Percentiles rank a stretch among this genome's conserved stretches.
Evolutionary conservation across 805 yeast genomes (phyloP).

Genomic region (Wickerhamiella galacta): DNA sequence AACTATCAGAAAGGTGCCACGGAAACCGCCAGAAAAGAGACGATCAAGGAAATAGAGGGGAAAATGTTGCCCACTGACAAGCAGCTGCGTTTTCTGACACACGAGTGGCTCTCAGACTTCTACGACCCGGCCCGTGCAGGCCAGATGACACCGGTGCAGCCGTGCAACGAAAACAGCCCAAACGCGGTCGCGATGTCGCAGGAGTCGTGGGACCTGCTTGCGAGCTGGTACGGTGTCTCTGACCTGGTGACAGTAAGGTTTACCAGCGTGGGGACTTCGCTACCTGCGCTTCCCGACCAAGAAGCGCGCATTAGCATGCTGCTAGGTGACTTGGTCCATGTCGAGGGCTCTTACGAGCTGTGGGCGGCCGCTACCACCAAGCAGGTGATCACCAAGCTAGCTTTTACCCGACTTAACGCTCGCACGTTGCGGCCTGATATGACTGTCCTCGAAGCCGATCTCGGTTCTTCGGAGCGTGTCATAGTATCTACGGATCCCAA

Average conservation of each 20-base stretch:
- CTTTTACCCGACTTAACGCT: constrained; percentile 1
- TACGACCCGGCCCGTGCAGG: not conserved
- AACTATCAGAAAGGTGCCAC: not conserved
- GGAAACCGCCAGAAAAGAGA: not conserved
- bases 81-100: not conserved
- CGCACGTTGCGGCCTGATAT: not conserved
- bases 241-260: constrained; percentile 2
- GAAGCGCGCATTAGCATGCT: not conserved
- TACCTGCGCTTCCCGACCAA: not conserved
- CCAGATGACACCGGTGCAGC: not conserved
- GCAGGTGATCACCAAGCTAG: not conserved
- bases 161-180: not conserved
- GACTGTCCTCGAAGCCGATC: constrained; percentile 4
- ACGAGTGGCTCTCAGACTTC: not conserved
- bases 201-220: constrained; percentile 2
- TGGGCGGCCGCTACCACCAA: not conserved
- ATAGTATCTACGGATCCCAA: constrained; percentile 2
- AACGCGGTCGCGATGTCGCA: not conserved
- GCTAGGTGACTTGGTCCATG: constrained; percentile 2
- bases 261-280: constrained; percentile 1
- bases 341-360: constrained; percentile 1
- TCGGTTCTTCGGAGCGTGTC: constrained; percentile 6
- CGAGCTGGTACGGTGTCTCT: constrained; percentile 8
- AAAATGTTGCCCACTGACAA: not conserved
- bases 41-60: not conserved